Evolutionary conservation across 2,329 filamentous ascomycete species (phyloP).

Genomic region (Cordyceps cateniannulata): DNA sequence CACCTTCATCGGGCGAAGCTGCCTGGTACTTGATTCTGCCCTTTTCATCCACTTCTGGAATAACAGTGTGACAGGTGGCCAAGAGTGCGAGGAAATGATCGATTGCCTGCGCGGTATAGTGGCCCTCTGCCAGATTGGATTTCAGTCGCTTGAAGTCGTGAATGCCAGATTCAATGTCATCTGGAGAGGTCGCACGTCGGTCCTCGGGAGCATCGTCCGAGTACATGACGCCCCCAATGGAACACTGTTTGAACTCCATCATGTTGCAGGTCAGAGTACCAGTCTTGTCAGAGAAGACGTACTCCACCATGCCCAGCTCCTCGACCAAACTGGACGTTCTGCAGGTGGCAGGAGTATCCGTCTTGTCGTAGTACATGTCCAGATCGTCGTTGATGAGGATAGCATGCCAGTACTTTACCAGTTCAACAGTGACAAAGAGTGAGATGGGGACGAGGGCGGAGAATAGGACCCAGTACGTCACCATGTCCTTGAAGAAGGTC

Average conservation of each 20-base stretch:
- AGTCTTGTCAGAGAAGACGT: conserved; percentile 97
- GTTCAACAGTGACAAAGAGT: conserved; percentile 92
- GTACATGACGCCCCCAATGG: conserved; percentile 90
- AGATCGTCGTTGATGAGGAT: conserved; percentile 96
- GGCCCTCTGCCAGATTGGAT: conserved; percentile 56
- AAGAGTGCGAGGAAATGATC: conserved; percentile 84
- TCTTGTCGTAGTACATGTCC: conserved; percentile 96
- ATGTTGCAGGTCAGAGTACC: conserved; percentile 95
- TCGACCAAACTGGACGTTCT: conserved; percentile 94
- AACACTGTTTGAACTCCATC: conserved; percentile 97
- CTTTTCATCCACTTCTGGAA: conserved; percentile 79
- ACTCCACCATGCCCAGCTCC: conserved; percentile 96
- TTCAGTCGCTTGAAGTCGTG: conserved; percentile 75
- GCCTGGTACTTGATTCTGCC: conserved; percentile 94
- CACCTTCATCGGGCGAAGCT: conserved; percentile 93
- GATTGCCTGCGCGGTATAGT: conserved; percentile 45
- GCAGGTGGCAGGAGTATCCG: conserved; percentile 91
- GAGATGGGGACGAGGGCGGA: conserved; percentile 96
- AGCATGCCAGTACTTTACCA: conserved; percentile 98
- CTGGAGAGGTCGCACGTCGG: conserved; percentile 69
- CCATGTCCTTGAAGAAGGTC: conserved; percentile 88
- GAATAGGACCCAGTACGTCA: conserved; percentile 98
- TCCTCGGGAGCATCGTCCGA: conserved; percentile 90
- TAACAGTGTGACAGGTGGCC: conserved; percentile 92
- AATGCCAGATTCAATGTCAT: conserved; percentile 70